Conservation (phyloP, 192 early-diverging fungal species). For the Mortierella hygrophila region DNA sequence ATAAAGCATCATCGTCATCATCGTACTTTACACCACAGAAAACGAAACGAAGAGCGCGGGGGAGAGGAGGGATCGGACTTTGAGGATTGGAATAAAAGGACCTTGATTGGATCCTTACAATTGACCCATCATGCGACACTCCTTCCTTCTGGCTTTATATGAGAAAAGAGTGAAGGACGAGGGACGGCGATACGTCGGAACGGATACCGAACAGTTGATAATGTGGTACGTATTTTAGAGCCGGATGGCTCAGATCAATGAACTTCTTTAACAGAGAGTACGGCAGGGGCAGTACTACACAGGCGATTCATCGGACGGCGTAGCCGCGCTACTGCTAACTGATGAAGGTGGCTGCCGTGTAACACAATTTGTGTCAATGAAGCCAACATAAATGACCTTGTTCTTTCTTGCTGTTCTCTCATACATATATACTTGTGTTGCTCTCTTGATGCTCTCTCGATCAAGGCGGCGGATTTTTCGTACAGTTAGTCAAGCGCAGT, state of each 20-base stretch:
- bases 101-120: neutral
- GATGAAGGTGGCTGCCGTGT: too few relatives aligned
- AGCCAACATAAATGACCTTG: neutral
- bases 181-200: neutral
- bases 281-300: neutral
- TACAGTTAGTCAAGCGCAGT: neutral
- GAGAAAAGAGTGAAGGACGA: neutral
- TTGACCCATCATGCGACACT: conserved; percentile 6
- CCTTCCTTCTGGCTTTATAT: neutral
- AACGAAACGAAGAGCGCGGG: neutral
- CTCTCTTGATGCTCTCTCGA: neutral
- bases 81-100: neutral
- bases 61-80: conserved; percentile 7
- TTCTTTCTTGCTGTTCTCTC: neutral
- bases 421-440: neutral
- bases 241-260: conserved; percentile 5
- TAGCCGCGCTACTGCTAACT: too few relatives aligned
- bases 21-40: neutral
- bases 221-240: neutral
- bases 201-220: neutral
- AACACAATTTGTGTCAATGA: neutral
- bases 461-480: neutral
- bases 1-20: too few relatives aligned
- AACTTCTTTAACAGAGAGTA: neutral
- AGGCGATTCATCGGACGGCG: too few relatives aligned